phyloP scores from a whole-genome alignment of 139 green algal species.

The Deuterostichococcus epilithicus region DNA sequence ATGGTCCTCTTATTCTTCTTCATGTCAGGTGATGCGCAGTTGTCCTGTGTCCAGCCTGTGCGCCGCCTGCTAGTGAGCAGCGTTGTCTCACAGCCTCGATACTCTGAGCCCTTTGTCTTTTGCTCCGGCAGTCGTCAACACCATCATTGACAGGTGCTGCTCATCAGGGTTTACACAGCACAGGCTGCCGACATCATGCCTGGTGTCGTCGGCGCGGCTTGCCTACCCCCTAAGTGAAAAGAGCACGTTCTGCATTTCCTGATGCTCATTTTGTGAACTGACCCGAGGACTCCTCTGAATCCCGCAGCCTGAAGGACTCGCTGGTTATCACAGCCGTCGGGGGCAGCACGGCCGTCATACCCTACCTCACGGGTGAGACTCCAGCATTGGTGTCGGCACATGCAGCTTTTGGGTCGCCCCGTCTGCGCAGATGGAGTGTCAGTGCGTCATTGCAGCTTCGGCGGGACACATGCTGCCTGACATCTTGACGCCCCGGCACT shows the following conservation, averaged over 20 bases:
- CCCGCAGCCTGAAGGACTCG: slow-evolving; percentile 75
- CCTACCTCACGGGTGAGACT: slow-evolving; percentile 55
- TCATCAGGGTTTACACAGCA: not conserved
- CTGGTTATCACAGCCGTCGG: slow-evolving; percentile 87
- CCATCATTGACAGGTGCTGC: slow-evolving; percentile 74
- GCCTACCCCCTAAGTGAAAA: not conserved
- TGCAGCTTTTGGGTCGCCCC: no score
- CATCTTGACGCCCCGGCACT: no score
- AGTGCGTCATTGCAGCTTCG: no score
- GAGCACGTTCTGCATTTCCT: not conserved
- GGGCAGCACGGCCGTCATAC: slow-evolving; percentile 63
- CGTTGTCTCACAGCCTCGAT: not conserved
- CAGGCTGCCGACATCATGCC: no score
- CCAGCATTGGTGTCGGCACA: no score
- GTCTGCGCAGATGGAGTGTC: no score
- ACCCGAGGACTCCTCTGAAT: not conserved
- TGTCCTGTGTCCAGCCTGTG: no score
- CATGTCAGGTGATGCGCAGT: not conserved
- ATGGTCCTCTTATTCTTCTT: slow-evolving; percentile 87
- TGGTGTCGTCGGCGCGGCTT: not conserved
- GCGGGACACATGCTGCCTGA: no score
- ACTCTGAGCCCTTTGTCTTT: slow-evolving; percentile 9
- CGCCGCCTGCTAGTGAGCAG: not conserved
- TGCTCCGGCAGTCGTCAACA: slow-evolving; percentile 90
- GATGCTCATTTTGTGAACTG: not conserved